These are phyloP conservation scores for Zymoseptoria brevis DNA, from an alignment of 2,329 filamentous ascomycete genomes.

Conservation along the genomic window DNA sequence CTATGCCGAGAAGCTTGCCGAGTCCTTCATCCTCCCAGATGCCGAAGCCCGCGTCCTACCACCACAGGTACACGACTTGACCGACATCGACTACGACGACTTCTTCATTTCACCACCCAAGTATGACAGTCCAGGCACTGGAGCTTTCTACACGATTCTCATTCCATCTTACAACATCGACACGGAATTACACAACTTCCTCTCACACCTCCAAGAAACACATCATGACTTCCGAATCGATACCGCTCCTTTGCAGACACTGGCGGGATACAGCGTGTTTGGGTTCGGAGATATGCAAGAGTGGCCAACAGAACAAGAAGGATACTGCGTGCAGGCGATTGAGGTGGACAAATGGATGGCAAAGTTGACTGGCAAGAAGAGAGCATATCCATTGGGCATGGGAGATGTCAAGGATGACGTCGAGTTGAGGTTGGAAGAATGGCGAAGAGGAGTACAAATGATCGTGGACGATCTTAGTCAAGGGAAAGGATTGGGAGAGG, in stretches of 20 bases:
- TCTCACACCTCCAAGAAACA: conserved; percentile 82
- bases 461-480: conserved; percentile 54
- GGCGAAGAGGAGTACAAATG: conserved; percentile 66
- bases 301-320: conserved; percentile 84
- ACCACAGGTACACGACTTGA: conserved; percentile 66
- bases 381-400: conserved; percentile 82
- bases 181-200: conserved; percentile 77
- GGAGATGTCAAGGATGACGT: conserved; percentile 67
- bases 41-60: conserved; percentile 39
- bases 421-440: conserved; percentile 59
- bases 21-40: conserved; percentile 39
- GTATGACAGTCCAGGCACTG: conserved; percentile 50
- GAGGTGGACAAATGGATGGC: conserved; percentile 95
- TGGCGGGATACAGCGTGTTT: conserved; percentile 88
- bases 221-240: conserved; percentile 97
- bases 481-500: conserved; percentile 51
- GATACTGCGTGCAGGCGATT: conserved; percentile 87
- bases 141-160: conserved; percentile 72
- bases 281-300: conserved; percentile 85
- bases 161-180: conserved; percentile 94
- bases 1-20: conserved; percentile 57
- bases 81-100: conserved; percentile 85
- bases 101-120: conserved; percentile 77
- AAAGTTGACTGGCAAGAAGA: conserved; percentile 77
- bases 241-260: conserved; percentile 65